Base-by-base conservation (phyloP, 495 filamentous ascomycete genomes). In the Thozetella sp. region DNA sequence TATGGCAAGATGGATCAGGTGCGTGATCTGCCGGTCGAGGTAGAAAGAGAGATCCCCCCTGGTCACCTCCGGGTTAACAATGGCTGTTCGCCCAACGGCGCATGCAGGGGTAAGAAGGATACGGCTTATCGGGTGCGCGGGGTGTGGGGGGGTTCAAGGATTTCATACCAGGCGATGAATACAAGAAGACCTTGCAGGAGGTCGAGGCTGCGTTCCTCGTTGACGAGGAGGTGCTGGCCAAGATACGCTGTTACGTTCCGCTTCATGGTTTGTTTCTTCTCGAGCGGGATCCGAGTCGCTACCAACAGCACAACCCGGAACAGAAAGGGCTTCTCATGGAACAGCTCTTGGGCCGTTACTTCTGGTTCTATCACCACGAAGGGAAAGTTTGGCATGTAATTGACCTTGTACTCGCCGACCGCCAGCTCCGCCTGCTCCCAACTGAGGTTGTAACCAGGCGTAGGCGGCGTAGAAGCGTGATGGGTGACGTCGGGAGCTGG, bases 381-480 rank as follows among this genome's bases (percentile, higher is more conserved):
- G 0, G 72, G 72, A 48, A 72, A 71, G 34, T 71, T 59, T 30
- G 69, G 66, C 15, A 61, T 71, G 43, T 63, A 69, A 1, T 66
- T 65, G 2, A 37, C 12, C 37, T 52, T 64, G 57, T 67, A 74
- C 25, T 72, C 58, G 6, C 51, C 58, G 9, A 74, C 48, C 2
- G 67, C 69, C 40, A 62, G 62, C 22, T 69, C 67, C 17, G 70
- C 72, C 34, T 74, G 67, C 2, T 55, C 51, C 72, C 72, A 74
- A 20, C 66, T 64, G 19, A 74, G 52, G 25, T 66, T 67, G 37
- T 68, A 72, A 3, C 70, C 70, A 2, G 70, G 70, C 4, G 4
- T 58, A 55, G 51, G 24, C 20, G 57, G 2, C 24, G 59, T 52
- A 9, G 25, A 22, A 2, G 40, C 13, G 43, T 50, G 57, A 15